Percentiles rank a stretch among this genome's conserved stretches.
Conservation (phyloP, 2,329 filamentous ascomycete species). For the Diaporthe ilicicola region DNA sequence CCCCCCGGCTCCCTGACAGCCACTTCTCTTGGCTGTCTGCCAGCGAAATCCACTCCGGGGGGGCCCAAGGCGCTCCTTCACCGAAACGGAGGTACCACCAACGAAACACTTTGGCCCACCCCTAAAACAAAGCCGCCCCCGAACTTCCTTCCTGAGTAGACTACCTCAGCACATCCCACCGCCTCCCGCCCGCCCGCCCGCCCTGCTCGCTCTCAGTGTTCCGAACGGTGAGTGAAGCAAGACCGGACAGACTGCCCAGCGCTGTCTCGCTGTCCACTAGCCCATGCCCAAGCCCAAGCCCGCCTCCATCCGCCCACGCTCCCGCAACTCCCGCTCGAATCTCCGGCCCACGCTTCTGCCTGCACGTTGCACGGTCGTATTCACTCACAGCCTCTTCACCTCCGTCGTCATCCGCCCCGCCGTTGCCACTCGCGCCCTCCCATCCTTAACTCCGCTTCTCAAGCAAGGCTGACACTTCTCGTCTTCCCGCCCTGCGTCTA, state of each 20-base stretch:
- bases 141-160: not conserved
- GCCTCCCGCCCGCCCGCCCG: too few species aligned
- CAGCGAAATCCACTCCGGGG: not conserved
- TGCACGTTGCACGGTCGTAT: conserved; percentile 26
- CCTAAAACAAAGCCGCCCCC: conserved; percentile 16
- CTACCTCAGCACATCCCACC: not conserved
- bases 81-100: conserved; percentile 11
- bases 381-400: conserved; percentile 23
- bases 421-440: conserved; percentile 24
- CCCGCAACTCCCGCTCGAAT: conserved; percentile 18
- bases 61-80: conserved; percentile 2
- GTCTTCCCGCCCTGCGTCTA: conserved; percentile 15
- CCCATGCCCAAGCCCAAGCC: not conserved
- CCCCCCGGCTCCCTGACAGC: not conserved
- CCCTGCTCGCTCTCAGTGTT: conserved; percentile 19
- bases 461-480: conserved; percentile 29
- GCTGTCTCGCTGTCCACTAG: not conserved
- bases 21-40: conserved; percentile 14
- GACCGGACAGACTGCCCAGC: not conserved
- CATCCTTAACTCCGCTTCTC: conserved; percentile 18
- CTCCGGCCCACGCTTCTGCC: conserved; percentile 25
- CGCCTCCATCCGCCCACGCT: conserved; percentile 6
- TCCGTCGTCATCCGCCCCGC: conserved; percentile 33
- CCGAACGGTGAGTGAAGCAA: conserved; percentile 11
- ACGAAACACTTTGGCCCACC: conserved; percentile 20